Evolutionary conservation across 495 filamentous ascomycete genomes (phyloP), one percentile per base, ranked within the genome.

Genomic region (Echria macrotheca): DNA sequence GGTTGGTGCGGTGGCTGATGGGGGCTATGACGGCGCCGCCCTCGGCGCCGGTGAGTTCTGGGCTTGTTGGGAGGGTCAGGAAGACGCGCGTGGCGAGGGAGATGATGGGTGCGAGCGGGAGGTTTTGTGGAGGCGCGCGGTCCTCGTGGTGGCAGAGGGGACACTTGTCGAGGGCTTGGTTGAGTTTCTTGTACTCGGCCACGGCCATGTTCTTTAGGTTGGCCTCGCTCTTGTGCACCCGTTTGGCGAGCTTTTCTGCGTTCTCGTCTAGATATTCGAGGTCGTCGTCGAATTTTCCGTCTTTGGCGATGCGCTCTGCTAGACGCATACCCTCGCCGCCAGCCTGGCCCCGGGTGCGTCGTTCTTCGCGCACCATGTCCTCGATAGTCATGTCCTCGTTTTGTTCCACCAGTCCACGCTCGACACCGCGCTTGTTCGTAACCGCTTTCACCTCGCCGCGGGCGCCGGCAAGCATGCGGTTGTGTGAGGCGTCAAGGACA

Each of bases 181-280:
- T 90, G 75, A 95, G 89, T 65, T 84, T 89, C 55, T 91, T 88
- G 67, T 89, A 91, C 38, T 96, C 93, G 58, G 74, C 73, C 57
- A 97, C 86, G 4, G 94, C 89, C 19, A 81, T 77, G 60, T 91
- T 96, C 64, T 86, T 93, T 55, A 98, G 80, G 61, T 91, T 86
- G 39, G 89, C 79, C 54, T 95, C 88, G 47, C 83, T 89, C 61
- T 87, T 91, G 54, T 91, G 86, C 3, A 95, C 85, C 22, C 87
- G 84, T 61, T 83, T 86, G n/a, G 91, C 89, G 8, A 98, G 77
- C 58, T 94, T 95, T 39, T 79, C 75, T 14, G 93, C 93, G 61
- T 97, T 96, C 51, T 97, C 93, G 63, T 98, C 94, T 71, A 98
- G 84, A 65, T 98, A 98, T 41, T 98, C 91, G 43, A 97, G 75